Evolutionary conservation across 2,329 filamentous ascomycete genomes (phyloP).

Genomic region (Aspergillus bombycis): DNA sequence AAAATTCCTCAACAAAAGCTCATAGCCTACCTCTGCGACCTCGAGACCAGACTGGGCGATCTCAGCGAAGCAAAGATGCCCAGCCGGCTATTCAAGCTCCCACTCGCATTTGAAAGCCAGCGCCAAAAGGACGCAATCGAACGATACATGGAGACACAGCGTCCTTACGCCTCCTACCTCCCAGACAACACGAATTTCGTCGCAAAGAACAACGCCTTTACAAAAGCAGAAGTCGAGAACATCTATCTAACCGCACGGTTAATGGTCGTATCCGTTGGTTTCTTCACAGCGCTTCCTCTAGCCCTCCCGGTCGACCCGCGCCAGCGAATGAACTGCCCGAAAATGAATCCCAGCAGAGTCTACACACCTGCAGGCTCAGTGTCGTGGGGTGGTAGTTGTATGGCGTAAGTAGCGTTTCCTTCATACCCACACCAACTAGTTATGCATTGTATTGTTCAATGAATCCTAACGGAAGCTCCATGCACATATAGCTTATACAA

Average conservation of each 20-base stretch:
- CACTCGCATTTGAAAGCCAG: slow-evolving; percentile 46
- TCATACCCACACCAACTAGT: not conserved
- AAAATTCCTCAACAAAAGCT: slow-evolving; percentile 43
- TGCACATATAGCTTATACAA: slow-evolving; percentile 50
- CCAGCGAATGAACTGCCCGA: slow-evolving; percentile 57
- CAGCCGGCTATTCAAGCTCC: slow-evolving; percentile 49
- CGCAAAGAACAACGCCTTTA: slow-evolving; percentile 58
- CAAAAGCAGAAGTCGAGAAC: slow-evolving; percentile 51
- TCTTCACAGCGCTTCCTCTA: slow-evolving; percentile 58
- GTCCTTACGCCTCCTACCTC: slow-evolving; percentile 63
- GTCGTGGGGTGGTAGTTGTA: slow-evolving; percentile 59
- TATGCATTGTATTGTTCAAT: not conserved
- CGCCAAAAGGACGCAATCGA: slow-evolving; percentile 55
- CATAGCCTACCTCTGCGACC: slow-evolving; percentile 37
- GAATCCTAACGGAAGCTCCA: not conserved
- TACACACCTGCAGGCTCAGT: slow-evolving; percentile 61
- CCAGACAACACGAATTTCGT: slow-evolving; percentile 64
- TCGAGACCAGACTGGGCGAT: slow-evolving; percentile 46
- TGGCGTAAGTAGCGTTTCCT: slow-evolving; percentile 35
- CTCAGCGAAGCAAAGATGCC: slow-evolving; percentile 46
- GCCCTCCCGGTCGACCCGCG: slow-evolving; percentile 58
- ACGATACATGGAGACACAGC: slow-evolving; percentile 64
- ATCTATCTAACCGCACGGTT: slow-evolving; percentile 56
- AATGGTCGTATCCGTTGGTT: slow-evolving; percentile 58
- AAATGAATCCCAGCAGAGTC: slow-evolving; percentile 60